These are phyloP conservation scores for Populus pruinosa DNA, from an alignment of 345 rosid genomes.

Conservation along the genomic window DNA sequence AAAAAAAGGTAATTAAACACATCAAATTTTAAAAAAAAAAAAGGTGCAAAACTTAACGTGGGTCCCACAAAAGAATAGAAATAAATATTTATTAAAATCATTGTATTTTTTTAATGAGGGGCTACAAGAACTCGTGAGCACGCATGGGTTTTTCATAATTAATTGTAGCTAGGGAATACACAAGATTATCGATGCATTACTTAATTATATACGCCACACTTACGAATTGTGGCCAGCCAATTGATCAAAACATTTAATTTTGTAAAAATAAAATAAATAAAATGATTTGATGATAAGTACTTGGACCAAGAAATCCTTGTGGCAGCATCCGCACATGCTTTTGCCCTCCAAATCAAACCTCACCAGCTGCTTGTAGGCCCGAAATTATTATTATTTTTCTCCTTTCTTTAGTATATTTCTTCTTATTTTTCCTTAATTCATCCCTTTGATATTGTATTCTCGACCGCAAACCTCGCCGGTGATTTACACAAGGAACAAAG, in stretches of 20 bases:
- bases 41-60: too few species aligned
- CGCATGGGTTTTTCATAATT: too few species aligned
- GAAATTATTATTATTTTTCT: background rate
- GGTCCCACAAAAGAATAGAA: too few species aligned
- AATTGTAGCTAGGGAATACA: background rate
- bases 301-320: conserved; percentile 1
- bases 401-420: background rate
- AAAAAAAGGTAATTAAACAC: too few species aligned
- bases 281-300: conserved; percentile 6
- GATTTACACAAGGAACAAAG: conserved; percentile 14
- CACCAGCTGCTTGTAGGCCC: conserved; percentile 28
- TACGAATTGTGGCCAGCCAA: background rate
- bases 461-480: conserved; percentile 42
- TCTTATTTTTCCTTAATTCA: background rate
- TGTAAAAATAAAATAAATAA: background rate
- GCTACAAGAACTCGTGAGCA: too few species aligned
- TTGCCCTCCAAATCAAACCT: conserved; percentile 38
- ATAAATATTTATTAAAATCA: too few species aligned
- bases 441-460: background rate
- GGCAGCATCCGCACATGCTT: conserved; percentile 46
- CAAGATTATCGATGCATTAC: background rate
- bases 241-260: background rate
- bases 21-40: too few species aligned
- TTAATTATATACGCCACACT: background rate
- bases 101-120: too few species aligned